phyloP scores from a whole-genome alignment of 169 alveolate species.

The Plasmodium vinckei region DNA sequence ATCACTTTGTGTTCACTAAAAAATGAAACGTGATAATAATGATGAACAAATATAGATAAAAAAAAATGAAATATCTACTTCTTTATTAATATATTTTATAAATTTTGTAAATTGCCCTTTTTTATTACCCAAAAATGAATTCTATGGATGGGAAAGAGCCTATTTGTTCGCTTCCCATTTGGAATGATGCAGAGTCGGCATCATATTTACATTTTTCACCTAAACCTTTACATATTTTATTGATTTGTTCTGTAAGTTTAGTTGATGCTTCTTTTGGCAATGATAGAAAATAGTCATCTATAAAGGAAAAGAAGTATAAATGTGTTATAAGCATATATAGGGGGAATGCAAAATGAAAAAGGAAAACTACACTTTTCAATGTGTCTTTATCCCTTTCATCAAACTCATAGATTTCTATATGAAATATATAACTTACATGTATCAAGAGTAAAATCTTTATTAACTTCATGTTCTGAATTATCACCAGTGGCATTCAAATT shows the following conservation, averaged over 20 bases:
- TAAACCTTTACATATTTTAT: neutral
- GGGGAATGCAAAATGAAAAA: too few species aligned
- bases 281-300: slow-evolving; percentile 47
- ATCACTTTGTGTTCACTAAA: slow-evolving; percentile 29
- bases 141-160: slow-evolving; percentile 25
- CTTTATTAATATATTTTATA: too few species aligned
- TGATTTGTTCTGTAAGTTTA: slow-evolving; percentile 15
- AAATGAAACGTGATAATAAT: neutral
- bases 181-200: slow-evolving; percentile 1
- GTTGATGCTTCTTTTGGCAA: slow-evolving; percentile 32
- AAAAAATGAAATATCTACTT: too few species aligned
- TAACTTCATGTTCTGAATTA: neutral
- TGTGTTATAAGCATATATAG: neutral
- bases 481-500: neutral
- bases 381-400: too few species aligned
- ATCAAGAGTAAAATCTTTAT: slow-evolving; percentile 19
- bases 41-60: neutral
- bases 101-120: too few species aligned
- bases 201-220: too few species aligned
- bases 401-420: too few species aligned
- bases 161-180: slow-evolving; percentile 3
- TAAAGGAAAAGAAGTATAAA: neutral
- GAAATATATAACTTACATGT: slow-evolving; percentile 24
- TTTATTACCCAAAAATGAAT: slow-evolving; percentile 17
- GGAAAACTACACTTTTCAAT: too few species aligned